phyloP scores from a whole-genome alignment of 345 rosid genomes.

The Raphanus raphanistrum region DNA sequence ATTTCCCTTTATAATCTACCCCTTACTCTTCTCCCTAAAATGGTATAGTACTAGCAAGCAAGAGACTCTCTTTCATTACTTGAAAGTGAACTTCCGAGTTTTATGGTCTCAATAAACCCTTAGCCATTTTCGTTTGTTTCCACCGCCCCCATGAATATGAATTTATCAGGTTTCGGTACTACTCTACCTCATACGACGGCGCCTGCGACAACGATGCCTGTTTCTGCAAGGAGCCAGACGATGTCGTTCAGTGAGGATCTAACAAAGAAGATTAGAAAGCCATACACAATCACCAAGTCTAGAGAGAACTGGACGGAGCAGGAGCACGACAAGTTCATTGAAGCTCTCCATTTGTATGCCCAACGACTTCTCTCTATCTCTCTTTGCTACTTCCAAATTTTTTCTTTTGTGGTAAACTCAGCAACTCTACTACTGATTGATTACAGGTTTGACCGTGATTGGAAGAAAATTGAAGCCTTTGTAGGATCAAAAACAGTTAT shows the following conservation, averaged over 20 bases:
- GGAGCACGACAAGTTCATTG: slow-evolving; percentile 91
- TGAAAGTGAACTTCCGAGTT: background rate
- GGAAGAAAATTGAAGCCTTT: slow-evolving; percentile 98
- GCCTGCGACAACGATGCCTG: slow-evolving; percentile 16
- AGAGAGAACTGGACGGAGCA: slow-evolving; percentile 98
- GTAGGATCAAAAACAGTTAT: slow-evolving; percentile 91
- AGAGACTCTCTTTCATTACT: background rate
- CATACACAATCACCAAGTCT: slow-evolving; percentile 87
- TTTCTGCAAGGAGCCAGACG: slow-evolving; percentile 20
- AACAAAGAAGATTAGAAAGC: slow-evolving; percentile 78
- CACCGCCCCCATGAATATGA: slow-evolving; percentile 37
- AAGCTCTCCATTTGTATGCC: slow-evolving; percentile 87
- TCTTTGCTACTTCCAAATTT: background rate
- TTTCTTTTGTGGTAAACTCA: background rate
- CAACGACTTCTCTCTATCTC: background rate
- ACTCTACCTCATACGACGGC: slow-evolving; percentile 40
- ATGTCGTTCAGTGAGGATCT: slow-evolving; percentile 53
- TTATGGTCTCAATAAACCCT: slow-evolving; percentile 67
- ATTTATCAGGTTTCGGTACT: slow-evolving; percentile 47
- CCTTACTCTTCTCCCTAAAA: background rate
- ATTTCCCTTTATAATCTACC: background rate
- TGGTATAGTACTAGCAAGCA: background rate
- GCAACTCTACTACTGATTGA: background rate
- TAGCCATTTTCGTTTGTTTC: slow-evolving; percentile 54
- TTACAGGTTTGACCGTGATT: slow-evolving; percentile 84